Evolutionary conservation across 179 eudicot species (phyloP), one percentile per base, ranked within the genome.

Genomic region (Silene coronaria): DNA sequence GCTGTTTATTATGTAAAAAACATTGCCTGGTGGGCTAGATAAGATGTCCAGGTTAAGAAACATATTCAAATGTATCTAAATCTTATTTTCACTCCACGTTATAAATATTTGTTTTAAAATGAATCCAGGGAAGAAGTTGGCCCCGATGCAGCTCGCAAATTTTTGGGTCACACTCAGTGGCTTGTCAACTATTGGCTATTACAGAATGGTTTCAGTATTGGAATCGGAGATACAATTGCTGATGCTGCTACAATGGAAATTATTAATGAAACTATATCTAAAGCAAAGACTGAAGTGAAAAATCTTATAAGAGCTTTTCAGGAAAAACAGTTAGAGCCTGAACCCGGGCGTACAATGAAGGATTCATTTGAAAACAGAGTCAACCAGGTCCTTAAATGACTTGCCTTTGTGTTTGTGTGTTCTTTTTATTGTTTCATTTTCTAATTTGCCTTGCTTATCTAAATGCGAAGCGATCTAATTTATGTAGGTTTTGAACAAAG

Each of bases 261-360:
- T 48, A 93, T 96, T 68, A 93, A 91, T 82, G 95, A 88, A 77
- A 93, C 98, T 57, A 96, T 96, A 53, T 93, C 97, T 26, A 86
- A 81, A 79, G 99, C 99, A 63, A 96, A 96, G 83, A 87, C 84
- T 76, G 91, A 94, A 75, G 99, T 96, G 89, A 93, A 96, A 61
- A 84, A 88, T 28, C 93, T 93, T 53, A 91, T 96, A 32, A 89
- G 84, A 84, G 62, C 84, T 51, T 87, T 89, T 28, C 97, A 96
- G 67, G 96, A 90, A 58, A 91, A 90, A 82, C 78, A 86, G 76
- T 77, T 96, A 79, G 99, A 96, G 83, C 88, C 99, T 74, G 99
- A 96, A 83, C 98, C 99, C 75, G 99, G 99, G 23, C 92, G 99
- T 22, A 91, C 99, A n/a, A 96, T 93, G 98, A 93, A 89, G 96